A percentile compares a stretch with the other conserved stretches of the same genome.
phyloP scores from a whole-genome alignment of 306 rosid species.

The Pueraria montana region DNA sequence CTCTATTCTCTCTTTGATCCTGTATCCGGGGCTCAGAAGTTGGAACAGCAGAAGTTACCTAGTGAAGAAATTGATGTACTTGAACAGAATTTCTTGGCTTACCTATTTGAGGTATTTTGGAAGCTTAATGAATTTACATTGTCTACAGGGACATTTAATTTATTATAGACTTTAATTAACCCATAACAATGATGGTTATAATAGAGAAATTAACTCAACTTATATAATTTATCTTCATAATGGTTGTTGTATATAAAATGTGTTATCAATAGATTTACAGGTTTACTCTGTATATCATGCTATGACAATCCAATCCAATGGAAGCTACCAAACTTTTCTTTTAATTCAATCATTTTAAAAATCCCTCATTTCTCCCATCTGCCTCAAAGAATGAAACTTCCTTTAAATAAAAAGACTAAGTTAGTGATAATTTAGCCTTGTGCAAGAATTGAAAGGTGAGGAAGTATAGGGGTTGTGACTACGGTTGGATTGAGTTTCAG shows the following conservation, averaged over 20 bases:
- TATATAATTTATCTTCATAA: too few relatives aligned
- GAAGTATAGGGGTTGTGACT: not conserved
- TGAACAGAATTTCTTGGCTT: conserved; percentile 80
- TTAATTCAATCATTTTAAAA: not conserved
- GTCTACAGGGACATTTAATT: too few relatives aligned
- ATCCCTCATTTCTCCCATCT: not conserved
- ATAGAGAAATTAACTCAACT: not conserved
- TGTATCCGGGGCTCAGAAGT: conserved; percentile 68
- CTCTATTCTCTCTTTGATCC: conserved; percentile 91
- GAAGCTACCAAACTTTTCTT: not conserved
- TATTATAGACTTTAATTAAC: not conserved
- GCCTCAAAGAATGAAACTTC: not conserved
- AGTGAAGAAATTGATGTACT: conserved; percentile 66
- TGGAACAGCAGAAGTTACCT: conserved; percentile 72
- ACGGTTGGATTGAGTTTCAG: not conserved
- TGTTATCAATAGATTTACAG: not conserved
- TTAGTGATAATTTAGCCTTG: not conserved
- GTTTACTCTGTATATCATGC: not conserved
- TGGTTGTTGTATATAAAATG: not conserved
- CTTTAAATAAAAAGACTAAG: not conserved
- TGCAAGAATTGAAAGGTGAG: not conserved
- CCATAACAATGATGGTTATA: not conserved
- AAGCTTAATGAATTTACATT: not conserved
- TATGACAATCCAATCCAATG: not conserved
- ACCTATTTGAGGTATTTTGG: conserved; percentile 79